A percentile compares a stretch with the other conserved stretches of the same genome.
These are phyloP conservation scores for Candida parachauliodes DNA, from an alignment of 805 yeast genomes.

Conservation along the genomic window DNA sequence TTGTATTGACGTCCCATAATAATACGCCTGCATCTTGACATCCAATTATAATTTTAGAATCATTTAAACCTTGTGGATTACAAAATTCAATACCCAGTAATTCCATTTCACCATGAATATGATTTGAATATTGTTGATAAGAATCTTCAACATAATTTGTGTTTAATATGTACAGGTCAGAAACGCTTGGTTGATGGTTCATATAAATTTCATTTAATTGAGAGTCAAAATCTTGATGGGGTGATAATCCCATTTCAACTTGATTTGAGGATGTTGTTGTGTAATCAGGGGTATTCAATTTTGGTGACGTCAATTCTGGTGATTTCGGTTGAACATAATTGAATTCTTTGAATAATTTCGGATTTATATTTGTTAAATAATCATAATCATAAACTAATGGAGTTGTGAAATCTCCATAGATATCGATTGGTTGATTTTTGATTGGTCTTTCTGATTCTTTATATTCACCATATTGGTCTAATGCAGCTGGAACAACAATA, in stretches of 20 bases:
- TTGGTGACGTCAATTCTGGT: slow-evolving; percentile 18
- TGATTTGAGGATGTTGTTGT: not conserved
- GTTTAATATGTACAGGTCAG: slow-evolving; percentile 1
- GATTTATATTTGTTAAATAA: slow-evolving; percentile 32
- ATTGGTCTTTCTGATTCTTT: slow-evolving; percentile 8
- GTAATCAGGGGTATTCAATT: slow-evolving; percentile 14
- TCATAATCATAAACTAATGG: slow-evolving; percentile 43
- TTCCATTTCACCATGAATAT: slow-evolving; percentile 43
- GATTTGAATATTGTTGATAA: slow-evolving; percentile 19
- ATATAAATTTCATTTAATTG: slow-evolving; percentile 9
- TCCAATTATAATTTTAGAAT: slow-evolving; percentile 32
- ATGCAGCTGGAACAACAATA: slow-evolving; percentile 56
- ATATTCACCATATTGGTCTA: slow-evolving; percentile 36
- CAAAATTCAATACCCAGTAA: slow-evolving; percentile 38
- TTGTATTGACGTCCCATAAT: slow-evolving; percentile 37
- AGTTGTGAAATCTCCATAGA: slow-evolving; percentile 18
- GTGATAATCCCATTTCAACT: slow-evolving; percentile 2
- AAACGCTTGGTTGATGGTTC: not conserved
- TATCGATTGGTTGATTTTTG: slow-evolving; percentile 5
- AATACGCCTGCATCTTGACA: slow-evolving; percentile 40
- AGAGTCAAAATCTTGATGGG: slow-evolving; percentile 12
- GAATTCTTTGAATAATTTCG: slow-evolving; percentile 35
- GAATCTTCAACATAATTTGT: slow-evolving; percentile 12
- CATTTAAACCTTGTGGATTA: slow-evolving; percentile 13
- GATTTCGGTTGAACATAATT: slow-evolving; percentile 27